Conservation (phyloP, 306 rosid species). For the Begonia peltatifolia region DNA sequence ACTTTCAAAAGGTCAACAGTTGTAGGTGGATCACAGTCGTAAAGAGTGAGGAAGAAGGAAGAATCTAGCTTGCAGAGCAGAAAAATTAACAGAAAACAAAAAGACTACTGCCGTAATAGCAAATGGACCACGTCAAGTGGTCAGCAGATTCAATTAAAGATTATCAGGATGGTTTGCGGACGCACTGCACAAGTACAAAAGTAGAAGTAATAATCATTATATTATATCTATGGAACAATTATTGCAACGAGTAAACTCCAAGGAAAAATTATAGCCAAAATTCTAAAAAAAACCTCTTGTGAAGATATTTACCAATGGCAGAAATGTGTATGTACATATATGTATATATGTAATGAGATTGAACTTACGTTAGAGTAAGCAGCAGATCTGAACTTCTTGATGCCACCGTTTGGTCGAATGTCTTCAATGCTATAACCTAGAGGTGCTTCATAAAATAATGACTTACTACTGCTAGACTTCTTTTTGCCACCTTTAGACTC, state of each 20-base stretch:
- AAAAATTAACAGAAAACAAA: conserved; percentile 7
- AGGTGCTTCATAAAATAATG: conserved; percentile 81
- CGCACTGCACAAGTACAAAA: conserved; percentile 50
- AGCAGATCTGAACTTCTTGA: conserved; percentile 94
- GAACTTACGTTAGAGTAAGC: conserved; percentile 91
- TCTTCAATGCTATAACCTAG: conserved; percentile 95
- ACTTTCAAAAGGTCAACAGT: neutral
- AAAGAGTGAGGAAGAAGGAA: neutral
- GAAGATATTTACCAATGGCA: neutral
- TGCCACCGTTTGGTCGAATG: conserved; percentile 93
- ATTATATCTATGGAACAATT: neutral
- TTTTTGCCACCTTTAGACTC: conserved; percentile 87
- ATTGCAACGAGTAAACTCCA: too few species aligned
- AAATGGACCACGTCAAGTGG: conserved; percentile 1
- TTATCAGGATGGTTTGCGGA: conserved; percentile 83
- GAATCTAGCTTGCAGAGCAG: neutral
- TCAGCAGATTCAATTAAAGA: neutral
- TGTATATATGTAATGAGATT: neutral
- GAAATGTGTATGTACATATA: too few species aligned
- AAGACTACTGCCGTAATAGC: conserved; percentile 4
- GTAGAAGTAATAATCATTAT: neutral
- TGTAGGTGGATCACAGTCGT: conserved; percentile 5
- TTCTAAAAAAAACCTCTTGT: neutral
- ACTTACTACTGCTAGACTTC: conserved; percentile 74
- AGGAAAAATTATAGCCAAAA: too few species aligned